Evolutionary conservation across 371 early-diverging fungal genomes (phyloP).

Genomic region (Mucor plumbeus): DNA sequence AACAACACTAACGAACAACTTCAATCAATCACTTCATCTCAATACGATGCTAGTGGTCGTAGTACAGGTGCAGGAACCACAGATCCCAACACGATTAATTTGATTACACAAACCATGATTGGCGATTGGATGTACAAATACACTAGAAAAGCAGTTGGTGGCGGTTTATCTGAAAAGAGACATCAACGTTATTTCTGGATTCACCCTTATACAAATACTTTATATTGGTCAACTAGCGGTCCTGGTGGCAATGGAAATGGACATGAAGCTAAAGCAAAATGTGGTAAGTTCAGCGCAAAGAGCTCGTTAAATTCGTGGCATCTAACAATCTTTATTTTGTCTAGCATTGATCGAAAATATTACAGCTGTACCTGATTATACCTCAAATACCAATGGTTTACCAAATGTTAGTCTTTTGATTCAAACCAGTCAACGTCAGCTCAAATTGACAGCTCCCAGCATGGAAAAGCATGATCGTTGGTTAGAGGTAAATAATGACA

Average conservation of each 20-base stretch:
- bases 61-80: conserved; percentile 11
- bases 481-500: conserved; percentile 44
- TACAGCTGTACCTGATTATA: conserved; percentile 44
- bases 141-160: conserved; percentile 58
- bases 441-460: conserved; percentile 73
- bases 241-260: conserved; percentile 75
- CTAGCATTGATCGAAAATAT: conserved; percentile 67
- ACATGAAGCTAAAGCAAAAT: conserved; percentile 58
- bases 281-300: conserved; percentile 40
- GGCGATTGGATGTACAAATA: conserved; percentile 77
- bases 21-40: conserved; percentile 21
- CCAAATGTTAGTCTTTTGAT: conserved; percentile 68
- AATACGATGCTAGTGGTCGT: conserved; percentile 19
- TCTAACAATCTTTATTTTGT: background rate
- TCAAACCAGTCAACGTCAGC: conserved; percentile 66
- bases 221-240: conserved; percentile 73
- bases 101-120: conserved; percentile 81
- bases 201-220: conserved; percentile 73
- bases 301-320: too few relatives aligned
- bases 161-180: conserved; percentile 61
- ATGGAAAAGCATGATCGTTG: conserved; percentile 73
- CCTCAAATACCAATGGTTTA: conserved; percentile 39
- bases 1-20: conserved; percentile 32
- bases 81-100: conserved; percentile 39
- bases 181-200: conserved; percentile 80